Evolutionary conservation across 441 rosid species (phyloP), one percentile per base, ranked within the genome.

Genomic region (Erysimum cheiri): DNA sequence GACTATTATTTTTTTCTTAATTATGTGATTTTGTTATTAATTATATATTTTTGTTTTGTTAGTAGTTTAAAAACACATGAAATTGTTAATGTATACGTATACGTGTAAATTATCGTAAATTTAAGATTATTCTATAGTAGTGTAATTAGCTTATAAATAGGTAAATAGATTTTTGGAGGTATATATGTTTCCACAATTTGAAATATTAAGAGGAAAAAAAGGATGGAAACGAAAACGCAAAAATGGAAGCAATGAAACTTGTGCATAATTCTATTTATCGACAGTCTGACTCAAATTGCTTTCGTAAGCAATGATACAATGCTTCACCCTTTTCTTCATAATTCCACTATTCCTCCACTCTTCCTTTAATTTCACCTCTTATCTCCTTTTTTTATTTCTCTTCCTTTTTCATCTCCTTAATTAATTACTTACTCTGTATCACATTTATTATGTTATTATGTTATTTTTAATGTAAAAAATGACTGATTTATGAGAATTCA

Each of bases 271-370:
- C 71, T 75, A 69, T 75, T 69, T 75, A 75, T 75, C 54, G 74
- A 75, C 78, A 75, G 74, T 75, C 74, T 75, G 78, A 69, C 71
- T 75, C 71, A 75, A 57, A 69, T 50, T 55, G 78, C 78, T 75
- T 75, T 69, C 78, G 74, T 69, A 69, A 75, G 78, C 78, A 63
- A 57, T 35, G 32, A 32, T 64, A 69, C 6, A 40, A 31, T 75
- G 78, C 70, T 75, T 69, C 78, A 32, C 74, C 26, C 65, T 56
- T 75, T 69, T 75, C 74, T 67, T 74, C 70, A 15, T 62, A 62
- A 63, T 37, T 60, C 57, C 52, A 53, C 69, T 68, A 69, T 61
- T 60, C 69, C 60, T 57, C 64, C 64, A 39, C 78, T 60, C 69
- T 36, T 55, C 68, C 60, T 47, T 53, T 61, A 57, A 49, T 33